Conservation (phyloP, 768 basidiomycete species). For the Lactarius evosmus region DNA sequence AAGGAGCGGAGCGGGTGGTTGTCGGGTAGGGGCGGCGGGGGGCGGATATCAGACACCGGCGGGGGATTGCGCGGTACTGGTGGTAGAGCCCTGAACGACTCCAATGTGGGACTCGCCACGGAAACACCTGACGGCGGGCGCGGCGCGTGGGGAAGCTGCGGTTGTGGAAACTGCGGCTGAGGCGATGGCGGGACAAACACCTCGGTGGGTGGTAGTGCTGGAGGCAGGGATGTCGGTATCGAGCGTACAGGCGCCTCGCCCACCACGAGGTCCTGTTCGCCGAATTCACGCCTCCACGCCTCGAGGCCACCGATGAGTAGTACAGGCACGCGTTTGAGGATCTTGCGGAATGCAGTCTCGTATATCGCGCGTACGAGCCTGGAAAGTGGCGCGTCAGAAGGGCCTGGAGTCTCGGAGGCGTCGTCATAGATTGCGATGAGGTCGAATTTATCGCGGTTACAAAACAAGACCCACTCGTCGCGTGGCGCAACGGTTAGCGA, state of each 20-base stretch:
- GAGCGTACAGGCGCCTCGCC: conserved; percentile 19
- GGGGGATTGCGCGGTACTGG: conserved; percentile 20
- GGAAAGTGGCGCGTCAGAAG: conserved; percentile 50
- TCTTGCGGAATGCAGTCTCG: conserved; percentile 67
- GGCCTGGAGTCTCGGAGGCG: conserved; percentile 51
- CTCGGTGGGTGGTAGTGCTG: conserved; percentile 4
- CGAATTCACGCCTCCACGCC: conserved; percentile 69
- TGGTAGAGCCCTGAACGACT: conserved; percentile 16
- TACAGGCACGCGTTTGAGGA: conserved; percentile 72
- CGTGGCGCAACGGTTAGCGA: conserved; percentile 68
- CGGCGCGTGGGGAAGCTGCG: not conserved
- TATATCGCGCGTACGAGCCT: conserved; percentile 65
- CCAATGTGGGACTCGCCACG: conserved; percentile 4
- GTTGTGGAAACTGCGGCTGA: conserved; percentile 2
- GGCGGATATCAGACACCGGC: conserved; percentile 28
- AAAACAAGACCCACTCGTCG: conserved; percentile 70
- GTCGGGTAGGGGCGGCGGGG: conserved; percentile 20
- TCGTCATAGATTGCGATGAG: conserved; percentile 83
- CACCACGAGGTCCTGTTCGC: conserved; percentile 39
- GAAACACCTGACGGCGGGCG: conserved; percentile 9
- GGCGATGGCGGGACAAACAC: conserved; percentile 6
- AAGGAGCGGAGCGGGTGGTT: conserved; percentile 35
- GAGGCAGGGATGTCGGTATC: not conserved
- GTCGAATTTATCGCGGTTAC: conserved; percentile 84
- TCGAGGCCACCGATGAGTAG: conserved; percentile 81